Conservation (phyloP, 257 asterid genomes). For the Euphrasia confusa region DNA sequence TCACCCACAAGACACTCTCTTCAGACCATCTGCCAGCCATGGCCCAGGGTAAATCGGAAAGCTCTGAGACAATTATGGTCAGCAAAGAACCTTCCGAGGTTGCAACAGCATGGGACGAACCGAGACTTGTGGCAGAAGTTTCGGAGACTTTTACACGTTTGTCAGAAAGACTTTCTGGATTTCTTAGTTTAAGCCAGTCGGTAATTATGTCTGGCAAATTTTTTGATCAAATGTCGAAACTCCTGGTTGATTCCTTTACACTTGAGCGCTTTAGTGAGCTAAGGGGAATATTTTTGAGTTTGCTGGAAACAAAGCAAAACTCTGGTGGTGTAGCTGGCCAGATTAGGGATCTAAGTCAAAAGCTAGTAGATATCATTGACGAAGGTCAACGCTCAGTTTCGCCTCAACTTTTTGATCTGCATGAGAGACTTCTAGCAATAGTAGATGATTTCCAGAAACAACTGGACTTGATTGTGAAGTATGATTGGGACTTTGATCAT, state of each 20-base stretch:
- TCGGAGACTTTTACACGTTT: constrained; percentile 67
- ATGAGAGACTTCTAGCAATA: constrained; percentile 63
- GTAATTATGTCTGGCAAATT: constrained; percentile 67
- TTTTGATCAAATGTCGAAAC: constrained; percentile 75
- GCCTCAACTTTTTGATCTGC: constrained; percentile 74
- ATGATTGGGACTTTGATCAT: constrained; percentile 98
- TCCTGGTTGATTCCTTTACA: constrained; percentile 68
- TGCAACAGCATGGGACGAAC: constrained; percentile 66
- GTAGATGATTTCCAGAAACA: constrained; percentile 91
- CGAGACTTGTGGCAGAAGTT: constrained; percentile 60
- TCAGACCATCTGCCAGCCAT: constrained; percentile 38
- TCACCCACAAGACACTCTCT: constrained; percentile 39
- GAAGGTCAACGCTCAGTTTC: constrained; percentile 95
- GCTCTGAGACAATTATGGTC: constrained; percentile 35
- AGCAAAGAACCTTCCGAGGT: constrained; percentile 42
- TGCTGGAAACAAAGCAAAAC: constrained; percentile 68
- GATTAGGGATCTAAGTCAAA: constrained; percentile 72
- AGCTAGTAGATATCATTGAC: constrained; percentile 67
- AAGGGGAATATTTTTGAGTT: constrained; percentile 44
- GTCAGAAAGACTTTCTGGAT: constrained; percentile 89
- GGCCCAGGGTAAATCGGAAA: constrained; percentile 29
- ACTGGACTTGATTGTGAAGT: constrained; percentile 79
- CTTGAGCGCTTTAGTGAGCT: constrained; percentile 63
- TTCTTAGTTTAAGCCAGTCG: constrained; percentile 81
- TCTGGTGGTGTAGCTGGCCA: constrained; percentile 62